A percentile compares a stretch with the other conserved stretches of the same genome.
These are phyloP conservation scores for Backusella sp. DNA, from an alignment of 192 early-diverging fungal species.

Conservation along the genomic window DNA sequence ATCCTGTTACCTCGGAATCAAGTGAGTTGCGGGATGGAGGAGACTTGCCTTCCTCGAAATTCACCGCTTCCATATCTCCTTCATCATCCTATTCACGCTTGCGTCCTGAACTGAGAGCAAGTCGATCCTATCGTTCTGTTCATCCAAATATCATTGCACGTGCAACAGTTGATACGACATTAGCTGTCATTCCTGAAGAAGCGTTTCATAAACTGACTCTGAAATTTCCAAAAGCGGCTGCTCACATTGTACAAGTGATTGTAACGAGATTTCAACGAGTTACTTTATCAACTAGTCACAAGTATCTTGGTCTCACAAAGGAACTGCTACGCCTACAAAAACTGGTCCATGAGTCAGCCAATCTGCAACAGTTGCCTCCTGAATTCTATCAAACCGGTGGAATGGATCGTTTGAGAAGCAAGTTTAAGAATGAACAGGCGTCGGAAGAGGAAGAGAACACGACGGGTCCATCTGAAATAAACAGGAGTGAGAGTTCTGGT, in stretches of 20 bases:
- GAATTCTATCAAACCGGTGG: conserved; percentile 51
- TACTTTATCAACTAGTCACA: conserved; percentile 86
- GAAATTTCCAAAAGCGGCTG: conserved; percentile 89
- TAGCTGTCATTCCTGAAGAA: conserved; percentile 91
- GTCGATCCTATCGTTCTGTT: conserved; percentile 33
- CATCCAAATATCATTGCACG: conserved; percentile 81
- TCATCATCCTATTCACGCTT: neutral
- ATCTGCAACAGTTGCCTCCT: conserved; percentile 49
- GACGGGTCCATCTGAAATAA: neutral
- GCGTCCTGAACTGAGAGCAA: neutral
- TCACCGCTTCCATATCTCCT: neutral
- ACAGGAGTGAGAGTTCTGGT: conserved; percentile 17
- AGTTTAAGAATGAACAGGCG: conserved; percentile 33
- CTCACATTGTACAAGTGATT: conserved; percentile 95
- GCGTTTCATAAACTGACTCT: conserved; percentile 88
- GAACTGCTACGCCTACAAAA: conserved; percentile 87
- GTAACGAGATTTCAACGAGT: conserved; percentile 94
- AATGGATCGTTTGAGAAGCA: conserved; percentile 55
- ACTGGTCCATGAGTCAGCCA: conserved; percentile 72
- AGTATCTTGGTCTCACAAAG: conserved; percentile 83
- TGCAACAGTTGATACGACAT: conserved; percentile 84
- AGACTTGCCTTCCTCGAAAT: neutral
- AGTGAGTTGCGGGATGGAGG: neutral
- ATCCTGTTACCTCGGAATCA: neutral
- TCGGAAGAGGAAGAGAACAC: neutral